Conservation (phyloP, 2,329 filamentous ascomycete genomes). For the Aspergillus calidoustus region DNA sequence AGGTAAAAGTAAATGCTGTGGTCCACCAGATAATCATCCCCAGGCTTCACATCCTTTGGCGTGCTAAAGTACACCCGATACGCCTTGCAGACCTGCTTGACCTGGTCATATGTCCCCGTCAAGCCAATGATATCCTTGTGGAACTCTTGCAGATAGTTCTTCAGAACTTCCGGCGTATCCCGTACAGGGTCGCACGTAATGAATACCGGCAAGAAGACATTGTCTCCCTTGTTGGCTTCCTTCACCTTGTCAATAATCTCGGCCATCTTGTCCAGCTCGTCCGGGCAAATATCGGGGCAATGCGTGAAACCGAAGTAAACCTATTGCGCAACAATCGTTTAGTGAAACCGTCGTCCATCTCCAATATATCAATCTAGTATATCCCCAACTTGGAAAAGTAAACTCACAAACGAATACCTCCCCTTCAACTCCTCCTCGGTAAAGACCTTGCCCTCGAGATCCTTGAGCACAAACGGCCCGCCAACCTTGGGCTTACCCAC, state of each 20-base stretch:
- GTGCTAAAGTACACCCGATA: slow-evolving; percentile 98
- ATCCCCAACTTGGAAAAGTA: neutral
- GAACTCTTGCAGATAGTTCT: slow-evolving; percentile 87
- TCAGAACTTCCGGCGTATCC: slow-evolving; percentile 82
- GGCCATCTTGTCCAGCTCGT: slow-evolving; percentile 99
- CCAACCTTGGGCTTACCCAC: slow-evolving; percentile 93
- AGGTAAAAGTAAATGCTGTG: slow-evolving; percentile 99
- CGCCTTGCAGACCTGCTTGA: slow-evolving; percentile 92
- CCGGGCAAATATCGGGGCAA: slow-evolving; percentile 97
- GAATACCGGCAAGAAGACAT: slow-evolving; percentile 75
- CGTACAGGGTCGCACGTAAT: slow-evolving; percentile 94
- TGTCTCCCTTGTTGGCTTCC: slow-evolving; percentile 41
- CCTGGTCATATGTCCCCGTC: slow-evolving; percentile 90
- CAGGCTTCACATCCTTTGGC: slow-evolving; percentile 82
- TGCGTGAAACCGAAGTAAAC: slow-evolving; percentile 99
- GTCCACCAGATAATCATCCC: slow-evolving; percentile 96
- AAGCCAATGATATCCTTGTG: slow-evolving; percentile 84
- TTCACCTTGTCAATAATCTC: slow-evolving; percentile 77
- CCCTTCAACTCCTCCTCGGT: slow-evolving; percentile 83
- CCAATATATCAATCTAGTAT: neutral
- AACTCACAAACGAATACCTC: slow-evolving; percentile 65
- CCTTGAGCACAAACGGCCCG: slow-evolving; percentile 78
- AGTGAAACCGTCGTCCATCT: neutral
- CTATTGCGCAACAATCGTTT: slow-evolving; percentile 48
- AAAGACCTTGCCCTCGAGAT: slow-evolving; percentile 79